Base-by-base conservation (phyloP, 164 flowering plant species). In the Macadamia integrifolia region DNA sequence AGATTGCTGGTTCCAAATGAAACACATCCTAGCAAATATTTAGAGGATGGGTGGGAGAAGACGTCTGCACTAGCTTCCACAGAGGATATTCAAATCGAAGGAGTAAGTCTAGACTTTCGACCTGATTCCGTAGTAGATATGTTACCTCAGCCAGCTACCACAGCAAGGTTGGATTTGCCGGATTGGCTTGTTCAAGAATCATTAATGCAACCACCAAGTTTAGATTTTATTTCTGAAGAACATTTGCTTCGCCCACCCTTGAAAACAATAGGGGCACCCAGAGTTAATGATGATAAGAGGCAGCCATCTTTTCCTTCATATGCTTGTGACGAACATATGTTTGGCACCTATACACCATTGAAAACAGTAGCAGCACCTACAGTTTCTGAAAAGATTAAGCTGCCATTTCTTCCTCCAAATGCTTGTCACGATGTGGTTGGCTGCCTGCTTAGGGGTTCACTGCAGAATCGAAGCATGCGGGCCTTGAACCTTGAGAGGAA, bases 401-500 rank as follows among this genome's bases (percentile, higher is more conserved):
- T 35, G 6, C 44, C 60, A 0, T n/a, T n/a, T 64, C 46, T 60
- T 6, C 29, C 60, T 23, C 32, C 15, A 32, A 42, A 43, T 11
- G n/a, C 52, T 18, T 60, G 60, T 44, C 59, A 48, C 35, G 60
- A 58, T 32, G 49, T 76, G 17, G 17, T 71, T 10, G 49, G 69
- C 61, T 76, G 79, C 68, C 67, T 66, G 17, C 72, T 74, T 65
- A 69, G 81, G 23, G 72, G 76, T 63, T 65, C 66, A 31, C 57
- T 78, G 60, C 76, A 81, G 30, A 73, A 85, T 71, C 81, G 71
- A 69, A 80, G 71, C 64, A 76, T 86, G 76, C 80, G 88, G 64
- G 88, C 87, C 23, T 56, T 70, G 14, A 82, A 81, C 71, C 80
- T 91, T 42, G 95, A 91, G 81, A 86, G 78, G 76, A 90, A 88